Conservation (phyloP, 805 yeast species). For the Blastobotrys robertii region DNA sequence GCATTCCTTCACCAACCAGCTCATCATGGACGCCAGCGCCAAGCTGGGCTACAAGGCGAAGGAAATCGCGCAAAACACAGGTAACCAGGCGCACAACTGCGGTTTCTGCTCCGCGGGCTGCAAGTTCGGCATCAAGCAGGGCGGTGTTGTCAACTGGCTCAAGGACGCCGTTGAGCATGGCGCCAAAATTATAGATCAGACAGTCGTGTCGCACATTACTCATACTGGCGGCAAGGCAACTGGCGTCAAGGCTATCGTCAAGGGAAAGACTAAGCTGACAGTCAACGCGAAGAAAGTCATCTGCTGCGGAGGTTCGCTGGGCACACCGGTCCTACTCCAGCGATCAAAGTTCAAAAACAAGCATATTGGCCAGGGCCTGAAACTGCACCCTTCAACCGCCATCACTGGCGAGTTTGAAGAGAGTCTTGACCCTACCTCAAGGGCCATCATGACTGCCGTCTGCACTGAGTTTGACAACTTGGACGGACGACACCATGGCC, state of each 20-base stretch:
- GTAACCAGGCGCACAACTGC: slow-evolving; percentile 35
- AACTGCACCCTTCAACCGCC: slow-evolving; percentile 40
- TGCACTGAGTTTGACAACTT: slow-evolving; percentile 37
- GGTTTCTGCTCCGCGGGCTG: slow-evolving; percentile 43
- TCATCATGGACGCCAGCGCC: slow-evolving; percentile 35
- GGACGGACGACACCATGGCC: slow-evolving; percentile 46
- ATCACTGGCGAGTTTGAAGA: slow-evolving; percentile 35
- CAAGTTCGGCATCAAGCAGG: slow-evolving; percentile 42
- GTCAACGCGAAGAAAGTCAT: slow-evolving; percentile 38
- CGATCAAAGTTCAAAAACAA: slow-evolving; percentile 41
- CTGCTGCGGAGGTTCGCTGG: slow-evolving; percentile 38
- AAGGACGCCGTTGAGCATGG: slow-evolving; percentile 39
- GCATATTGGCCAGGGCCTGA: slow-evolving; percentile 42
- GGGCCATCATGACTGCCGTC: slow-evolving; percentile 42
- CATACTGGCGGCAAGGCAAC: slow-evolving; percentile 36
- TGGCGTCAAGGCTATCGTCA: slow-evolving; percentile 35
- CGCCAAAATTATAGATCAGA: slow-evolving; percentile 37
- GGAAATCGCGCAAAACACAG: slow-evolving; percentile 38
- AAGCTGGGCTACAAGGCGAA: slow-evolving; percentile 37
- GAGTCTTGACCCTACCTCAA: slow-evolving; percentile 31
- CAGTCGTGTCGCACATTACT: slow-evolving; percentile 31
- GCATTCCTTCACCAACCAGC: slow-evolving; percentile 38
- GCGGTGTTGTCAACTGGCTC: slow-evolving; percentile 43
- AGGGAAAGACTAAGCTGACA: slow-evolving; percentile 23
- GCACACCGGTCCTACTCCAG: slow-evolving; percentile 39